Conservation (phyloP, 164 flowering plant genomes). For the Stephania cephalantha region DNA sequence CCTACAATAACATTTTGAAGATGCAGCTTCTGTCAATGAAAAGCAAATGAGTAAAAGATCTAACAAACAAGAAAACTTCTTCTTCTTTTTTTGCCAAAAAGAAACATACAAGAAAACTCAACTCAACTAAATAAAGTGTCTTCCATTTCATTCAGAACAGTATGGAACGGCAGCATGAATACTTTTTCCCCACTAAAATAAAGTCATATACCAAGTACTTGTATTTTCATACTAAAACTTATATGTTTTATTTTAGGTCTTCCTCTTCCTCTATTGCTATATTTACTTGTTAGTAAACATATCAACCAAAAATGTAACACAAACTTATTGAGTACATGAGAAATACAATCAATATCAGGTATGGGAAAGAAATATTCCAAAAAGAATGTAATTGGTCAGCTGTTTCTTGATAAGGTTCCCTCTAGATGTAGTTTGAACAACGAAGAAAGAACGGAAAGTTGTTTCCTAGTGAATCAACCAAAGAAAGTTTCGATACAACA, state of each 20-base stretch:
- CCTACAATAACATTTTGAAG: not conserved
- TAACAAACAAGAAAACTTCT: not conserved
- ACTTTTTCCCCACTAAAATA: too few relatives aligned
- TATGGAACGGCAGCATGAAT: too few relatives aligned
- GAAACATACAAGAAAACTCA: too few relatives aligned
- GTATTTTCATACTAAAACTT: too few relatives aligned
- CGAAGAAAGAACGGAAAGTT: not conserved
- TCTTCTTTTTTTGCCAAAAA: not conserved
- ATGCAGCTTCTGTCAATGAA: not conserved
- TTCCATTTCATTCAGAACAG: too few relatives aligned
- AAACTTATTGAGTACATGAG: not conserved
- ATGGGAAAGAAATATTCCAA: not conserved
- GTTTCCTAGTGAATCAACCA: not conserved
- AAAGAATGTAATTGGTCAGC: too few relatives aligned
- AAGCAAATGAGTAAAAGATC: not conserved
- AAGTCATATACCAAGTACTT: too few relatives aligned
- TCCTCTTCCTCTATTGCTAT: too few relatives aligned
- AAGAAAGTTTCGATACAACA: too few relatives aligned
- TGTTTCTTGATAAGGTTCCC: not conserved
- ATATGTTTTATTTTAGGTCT: too few relatives aligned
- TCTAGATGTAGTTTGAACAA: not conserved
- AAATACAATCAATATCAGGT: not conserved
- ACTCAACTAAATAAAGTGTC: too few relatives aligned
- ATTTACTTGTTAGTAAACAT: too few relatives aligned
- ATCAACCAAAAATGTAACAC: not conserved